phyloP scores from a whole-genome alignment of 2,329 filamentous ascomycete genomes.

The Achaetomium macrosporum region DNA sequence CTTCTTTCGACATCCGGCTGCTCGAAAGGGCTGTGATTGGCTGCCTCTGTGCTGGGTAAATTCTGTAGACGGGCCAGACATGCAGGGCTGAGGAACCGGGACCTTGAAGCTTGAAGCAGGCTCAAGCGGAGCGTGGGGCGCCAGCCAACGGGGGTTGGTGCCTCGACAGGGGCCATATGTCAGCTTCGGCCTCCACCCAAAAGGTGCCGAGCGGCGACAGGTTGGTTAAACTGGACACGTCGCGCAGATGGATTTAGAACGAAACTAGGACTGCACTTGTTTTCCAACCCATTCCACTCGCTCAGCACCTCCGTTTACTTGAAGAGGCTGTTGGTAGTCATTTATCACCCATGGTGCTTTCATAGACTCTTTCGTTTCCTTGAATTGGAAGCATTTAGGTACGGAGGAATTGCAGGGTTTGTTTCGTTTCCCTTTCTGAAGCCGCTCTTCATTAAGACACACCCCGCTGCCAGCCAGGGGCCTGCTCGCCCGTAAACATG shows the following conservation, averaged over 20 bases:
- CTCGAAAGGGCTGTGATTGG: slow-evolving; percentile 14
- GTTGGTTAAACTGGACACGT: slow-evolving; percentile 26
- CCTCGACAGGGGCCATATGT: slow-evolving; percentile 11
- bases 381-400: slow-evolving; percentile 10
- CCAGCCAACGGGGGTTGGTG: slow-evolving; percentile 10
- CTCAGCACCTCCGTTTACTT: slow-evolving; percentile 8
- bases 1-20: background rate
- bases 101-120: too few species aligned
- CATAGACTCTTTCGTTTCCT: slow-evolving; percentile 13
- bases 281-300: slow-evolving; percentile 15
- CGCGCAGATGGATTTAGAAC: slow-evolving; percentile 20
- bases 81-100: slow-evolving; percentile 12
- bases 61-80: background rate
- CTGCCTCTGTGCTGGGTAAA: slow-evolving; percentile 8
- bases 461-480: slow-evolving; percentile 14
- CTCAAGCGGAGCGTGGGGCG: background rate
- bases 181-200: slow-evolving; percentile 14
- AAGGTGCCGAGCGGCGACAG: slow-evolving; percentile 20
- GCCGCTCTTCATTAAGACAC: slow-evolving; percentile 13
- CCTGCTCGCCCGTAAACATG: slow-evolving; percentile 38
- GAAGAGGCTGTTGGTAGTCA: slow-evolving; percentile 1
- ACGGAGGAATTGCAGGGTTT: slow-evolving; percentile 4
- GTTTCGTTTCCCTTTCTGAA: slow-evolving; percentile 1
- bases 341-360: slow-evolving; percentile 15
- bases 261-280: slow-evolving; percentile 13